Conservation (phyloP, 1,139 yeast species). For the Entelexis paramagnoliae region DNA sequence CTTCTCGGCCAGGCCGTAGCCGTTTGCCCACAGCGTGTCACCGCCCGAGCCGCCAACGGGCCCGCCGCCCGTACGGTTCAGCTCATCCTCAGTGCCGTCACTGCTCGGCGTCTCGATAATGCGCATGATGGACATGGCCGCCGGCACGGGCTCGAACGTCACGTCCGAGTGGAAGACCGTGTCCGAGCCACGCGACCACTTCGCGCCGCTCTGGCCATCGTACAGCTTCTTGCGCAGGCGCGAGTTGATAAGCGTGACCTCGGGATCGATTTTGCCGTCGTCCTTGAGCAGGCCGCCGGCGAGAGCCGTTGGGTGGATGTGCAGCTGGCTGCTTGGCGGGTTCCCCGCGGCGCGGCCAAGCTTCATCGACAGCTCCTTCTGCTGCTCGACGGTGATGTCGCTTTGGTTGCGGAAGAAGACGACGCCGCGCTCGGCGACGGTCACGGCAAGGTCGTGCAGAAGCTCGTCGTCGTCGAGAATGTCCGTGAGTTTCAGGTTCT, state of each 20-base stretch:
- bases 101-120: constrained; percentile 36
- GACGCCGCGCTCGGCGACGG: constrained; percentile 57
- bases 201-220: constrained; percentile 14
- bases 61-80: constrained; percentile 20
- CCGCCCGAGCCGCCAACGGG: constrained; percentile 34
- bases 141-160: constrained; percentile 40
- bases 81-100: constrained; percentile 16
- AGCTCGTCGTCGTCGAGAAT: constrained; percentile 41
- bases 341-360: constrained; percentile 59
- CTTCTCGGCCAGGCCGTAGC: constrained; percentile 41
- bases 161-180: constrained; percentile 41
- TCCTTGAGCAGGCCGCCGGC: constrained; percentile 27
- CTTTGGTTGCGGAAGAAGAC: constrained; percentile 53
- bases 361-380: constrained; percentile 44
- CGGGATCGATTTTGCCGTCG: constrained; percentile 25
- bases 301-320: constrained; percentile 31
- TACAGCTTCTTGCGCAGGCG: constrained; percentile 24
- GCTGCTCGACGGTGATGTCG: constrained; percentile 47
- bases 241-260: constrained; percentile 27
- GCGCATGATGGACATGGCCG: constrained; percentile 39
- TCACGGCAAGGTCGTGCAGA: constrained; percentile 47
- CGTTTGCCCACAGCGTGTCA: constrained; percentile 41
- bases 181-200: constrained; percentile 17
- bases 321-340: constrained; percentile 58
- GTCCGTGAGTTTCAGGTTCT: constrained; percentile 35